Percentiles rank a stretch among this genome's conserved stretches.
These are phyloP conservation scores for Grifola frondosa DNA, from an alignment of 1,284 basidiomycete genomes.

Conservation along the genomic window DNA sequence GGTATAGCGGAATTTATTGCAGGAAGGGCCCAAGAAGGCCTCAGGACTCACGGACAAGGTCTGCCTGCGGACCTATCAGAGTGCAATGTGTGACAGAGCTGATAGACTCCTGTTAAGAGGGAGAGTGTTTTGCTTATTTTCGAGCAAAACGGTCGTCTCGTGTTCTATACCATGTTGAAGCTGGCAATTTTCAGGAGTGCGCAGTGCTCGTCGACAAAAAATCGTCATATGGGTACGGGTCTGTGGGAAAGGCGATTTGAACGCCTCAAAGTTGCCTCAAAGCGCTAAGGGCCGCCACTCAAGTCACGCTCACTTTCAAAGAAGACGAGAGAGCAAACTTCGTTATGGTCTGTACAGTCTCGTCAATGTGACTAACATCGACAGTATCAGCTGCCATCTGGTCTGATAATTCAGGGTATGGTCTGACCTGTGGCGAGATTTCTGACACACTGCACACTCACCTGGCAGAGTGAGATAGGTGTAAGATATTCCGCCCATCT, in stretches of 20 bases:
- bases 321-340: conserved; percentile 56
- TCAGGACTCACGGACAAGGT: conserved; percentile 54
- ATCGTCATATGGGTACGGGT: conserved; percentile 66
- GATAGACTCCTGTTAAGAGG: conserved; percentile 52
- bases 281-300: too few relatives aligned
- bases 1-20: too few relatives aligned
- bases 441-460: too few relatives aligned
- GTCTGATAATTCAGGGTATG: too few relatives aligned
- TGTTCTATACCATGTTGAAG: conserved; percentile 56
- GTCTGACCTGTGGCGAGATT: too few relatives aligned
- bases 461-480: conserved; percentile 64
- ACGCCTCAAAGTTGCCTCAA: too few relatives aligned
- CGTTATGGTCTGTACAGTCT: conserved; percentile 40
- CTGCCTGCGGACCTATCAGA: conserved; percentile 64
- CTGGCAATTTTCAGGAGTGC: conserved; percentile 49
- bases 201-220: conserved; percentile 52
- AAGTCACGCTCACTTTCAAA: conserved; percentile 74
- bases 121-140: conserved; percentile 54
- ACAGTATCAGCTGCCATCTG: conserved; percentile 56
- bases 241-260: conserved; percentile 36
- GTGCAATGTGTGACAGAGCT: conserved; percentile 55
- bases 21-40: not conserved
- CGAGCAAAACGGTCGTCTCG: conserved; percentile 62
- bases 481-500: conserved; percentile 70
- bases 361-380: conserved; percentile 43